Evolutionary conservation across 1,139 yeast genomes (phyloP), one percentile per base, ranked within the genome.

Genomic region (Saccharomyces uvarum): DNA sequence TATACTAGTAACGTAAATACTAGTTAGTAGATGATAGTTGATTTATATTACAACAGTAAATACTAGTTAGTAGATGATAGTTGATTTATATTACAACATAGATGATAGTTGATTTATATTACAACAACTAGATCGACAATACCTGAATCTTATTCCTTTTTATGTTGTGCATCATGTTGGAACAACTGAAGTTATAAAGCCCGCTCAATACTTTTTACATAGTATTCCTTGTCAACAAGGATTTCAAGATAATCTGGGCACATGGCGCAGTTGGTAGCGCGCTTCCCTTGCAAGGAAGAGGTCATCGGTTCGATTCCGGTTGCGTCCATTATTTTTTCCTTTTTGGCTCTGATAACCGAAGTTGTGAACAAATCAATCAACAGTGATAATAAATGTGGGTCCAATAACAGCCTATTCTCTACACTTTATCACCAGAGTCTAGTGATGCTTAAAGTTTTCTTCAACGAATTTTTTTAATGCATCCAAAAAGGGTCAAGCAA

Each of bases 241-340:
- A 47, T 31, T 24, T 24, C 26, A 24, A 24, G 26, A 38, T 19
- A 14, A 48, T 14, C n/a, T 51, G 87, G 87, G 87, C 86, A 85
- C 81, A 85, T 82, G 86, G 87, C 87, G 86, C 79, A 82, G 87
- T 82, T 81, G 87, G 87, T 82, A 82, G 87, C 86, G 87, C 87
- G 87, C 79, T 79, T 83, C 81, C 87, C 82, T 82, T 80, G 87
- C 87, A 82, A 81, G 87, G 80, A 84, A 80, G 79, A 82, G 87
- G 86, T 82, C 87, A 79, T 82, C 81, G 86, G 86, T 82, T 82
- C 86, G 84, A 82, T 77, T 82, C 87, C 86, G 82, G 84, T 80
- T 86, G 82, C 86, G 86, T 82, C 87, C 86, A 82, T 32, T 61
- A 56, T 51, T 61, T 51, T 61, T 21, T 21, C 4, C 21, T 21